A percentile compares a stretch with the other conserved stretches of the same genome.
Conservation (phyloP, 192 early-diverging fungal genomes). For the Coemansia sp. region DNA sequence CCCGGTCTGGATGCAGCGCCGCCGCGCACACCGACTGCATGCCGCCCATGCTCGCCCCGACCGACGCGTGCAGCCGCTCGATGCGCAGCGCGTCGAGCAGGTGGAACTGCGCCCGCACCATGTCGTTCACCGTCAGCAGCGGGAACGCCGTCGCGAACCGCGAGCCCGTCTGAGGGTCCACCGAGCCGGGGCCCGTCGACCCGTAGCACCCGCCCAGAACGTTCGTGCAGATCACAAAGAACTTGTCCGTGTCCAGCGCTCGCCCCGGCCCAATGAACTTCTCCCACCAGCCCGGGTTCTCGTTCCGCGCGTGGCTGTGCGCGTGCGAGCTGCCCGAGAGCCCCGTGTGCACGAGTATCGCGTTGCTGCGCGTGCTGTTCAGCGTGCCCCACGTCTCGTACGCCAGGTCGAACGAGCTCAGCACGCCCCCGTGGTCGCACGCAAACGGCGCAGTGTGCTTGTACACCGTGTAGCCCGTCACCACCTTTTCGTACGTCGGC, state of each 20-base stretch:
- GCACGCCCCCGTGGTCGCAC: conserved; percentile 78
- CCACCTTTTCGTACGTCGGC: conserved; percentile 78
- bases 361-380: conserved; percentile 78
- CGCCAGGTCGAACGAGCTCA: conserved; percentile 78
- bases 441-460: conserved; percentile 65
- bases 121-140: conserved; percentile 90
- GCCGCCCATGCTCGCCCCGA: conserved; percentile 95
- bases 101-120: conserved; percentile 92
- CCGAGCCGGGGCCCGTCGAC: conserved; percentile 83
- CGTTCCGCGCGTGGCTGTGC: conserved; percentile 78
- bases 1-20: conserved; percentile 77
- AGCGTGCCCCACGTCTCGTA: conserved; percentile 97
- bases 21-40: conserved; percentile 91
- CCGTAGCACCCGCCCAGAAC: conserved; percentile 97
- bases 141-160: conserved; percentile 91
- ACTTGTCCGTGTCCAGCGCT: conserved; percentile 90
- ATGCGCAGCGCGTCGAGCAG: conserved; percentile 81
- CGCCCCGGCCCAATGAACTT: conserved; percentile 91
- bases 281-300: conserved; percentile 93
- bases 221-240: conserved; percentile 95
- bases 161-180: conserved; percentile 71
- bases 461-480: conserved; percentile 71
- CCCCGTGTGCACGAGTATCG: conserved; percentile 93
- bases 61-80: conserved; percentile 77
- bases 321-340: conserved; percentile 90